phyloP scores from a whole-genome alignment of 2,329 filamentous ascomycete species.

The Hypoxylon sp. region DNA sequence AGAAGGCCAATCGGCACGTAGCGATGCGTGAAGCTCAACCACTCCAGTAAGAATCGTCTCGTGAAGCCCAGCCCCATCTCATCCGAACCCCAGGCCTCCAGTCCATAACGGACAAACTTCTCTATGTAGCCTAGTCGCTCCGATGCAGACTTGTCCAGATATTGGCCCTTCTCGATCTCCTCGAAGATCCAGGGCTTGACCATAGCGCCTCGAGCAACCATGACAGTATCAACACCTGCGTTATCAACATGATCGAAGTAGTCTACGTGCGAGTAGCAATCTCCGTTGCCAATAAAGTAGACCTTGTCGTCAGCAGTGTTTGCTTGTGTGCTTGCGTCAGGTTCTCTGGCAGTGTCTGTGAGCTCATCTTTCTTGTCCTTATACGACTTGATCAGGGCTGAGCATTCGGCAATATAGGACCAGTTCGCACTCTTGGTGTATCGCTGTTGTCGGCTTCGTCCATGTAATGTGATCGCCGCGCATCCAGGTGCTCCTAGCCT shows the following conservation, averaged over 20 bases:
- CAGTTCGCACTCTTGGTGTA: constrained; percentile 96
- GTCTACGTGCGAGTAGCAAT: constrained; percentile 93
- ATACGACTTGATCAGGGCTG: constrained; percentile 84
- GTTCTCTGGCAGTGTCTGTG: constrained; percentile 81
- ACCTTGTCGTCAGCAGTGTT: constrained; percentile 75
- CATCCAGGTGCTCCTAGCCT: constrained; percentile 82
- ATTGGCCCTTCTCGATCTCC: constrained; percentile 91
- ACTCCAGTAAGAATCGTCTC: constrained; percentile 92
- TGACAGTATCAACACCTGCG: constrained; percentile 88
- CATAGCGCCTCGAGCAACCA: constrained; percentile 95
- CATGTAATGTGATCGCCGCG: constrained; percentile 95
- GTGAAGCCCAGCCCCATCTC: constrained; percentile 94
- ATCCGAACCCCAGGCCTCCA: constrained; percentile 96
- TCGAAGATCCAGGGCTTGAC: constrained; percentile 99
- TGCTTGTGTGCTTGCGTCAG: constrained; percentile 80
- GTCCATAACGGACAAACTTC: constrained; percentile 88
- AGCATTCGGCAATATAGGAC: constrained; percentile 92
- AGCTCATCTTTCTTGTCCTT: constrained; percentile 75
- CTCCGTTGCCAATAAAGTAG: constrained; percentile 96
- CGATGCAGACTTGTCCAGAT: constrained; percentile 91
- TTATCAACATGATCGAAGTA: constrained; percentile 84
- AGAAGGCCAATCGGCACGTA: constrained; percentile 92
- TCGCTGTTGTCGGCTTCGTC: constrained; percentile 91
- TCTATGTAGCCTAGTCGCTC: constrained; percentile 90
- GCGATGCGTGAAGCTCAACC: constrained; percentile 91